Percentiles rank a stretch among this genome's conserved stretches.
Conservation (phyloP, 768 basidiomycete genomes). For the Boletus insuetus region DNA sequence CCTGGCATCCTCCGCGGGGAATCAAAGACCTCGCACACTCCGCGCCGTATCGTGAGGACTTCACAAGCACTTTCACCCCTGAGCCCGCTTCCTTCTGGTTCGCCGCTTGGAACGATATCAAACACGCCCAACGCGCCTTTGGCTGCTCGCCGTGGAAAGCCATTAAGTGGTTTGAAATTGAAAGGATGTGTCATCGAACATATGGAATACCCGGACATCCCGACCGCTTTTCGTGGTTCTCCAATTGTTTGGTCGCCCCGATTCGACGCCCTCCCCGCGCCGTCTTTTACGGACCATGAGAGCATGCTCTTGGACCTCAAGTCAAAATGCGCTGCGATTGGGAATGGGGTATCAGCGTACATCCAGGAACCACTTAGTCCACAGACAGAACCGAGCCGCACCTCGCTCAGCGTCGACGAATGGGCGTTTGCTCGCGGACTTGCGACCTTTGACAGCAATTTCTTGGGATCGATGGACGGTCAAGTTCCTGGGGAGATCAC, state of each 20-base stretch:
- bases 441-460: constrained; percentile 20
- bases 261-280: constrained; percentile 16
- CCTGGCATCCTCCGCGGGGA: constrained; percentile 5
- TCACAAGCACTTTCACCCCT: neutral
- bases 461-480: constrained; percentile 5
- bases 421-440: constrained; percentile 38
- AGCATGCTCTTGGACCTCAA: constrained; percentile 38
- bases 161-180: constrained; percentile 28
- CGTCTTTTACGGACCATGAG: constrained; percentile 29
- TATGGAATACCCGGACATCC: constrained; percentile 40
- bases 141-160: constrained; percentile 40
- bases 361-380: neutral
- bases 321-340: constrained; percentile 31
- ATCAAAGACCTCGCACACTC: neutral
- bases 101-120: neutral
- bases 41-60: neutral
- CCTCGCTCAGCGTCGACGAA: constrained; percentile 30
- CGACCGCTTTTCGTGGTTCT: constrained; percentile 42
- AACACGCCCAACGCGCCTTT: constrained; percentile 24
- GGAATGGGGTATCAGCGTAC: constrained; percentile 12
- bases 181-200: constrained; percentile 17
- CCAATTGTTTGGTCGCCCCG: constrained; percentile 31
- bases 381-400: neutral
- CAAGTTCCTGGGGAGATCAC: neutral
- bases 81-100: neutral